Base-by-base conservation (phyloP, 805 yeast genomes). In the Debaryomyces maramus region DNA sequence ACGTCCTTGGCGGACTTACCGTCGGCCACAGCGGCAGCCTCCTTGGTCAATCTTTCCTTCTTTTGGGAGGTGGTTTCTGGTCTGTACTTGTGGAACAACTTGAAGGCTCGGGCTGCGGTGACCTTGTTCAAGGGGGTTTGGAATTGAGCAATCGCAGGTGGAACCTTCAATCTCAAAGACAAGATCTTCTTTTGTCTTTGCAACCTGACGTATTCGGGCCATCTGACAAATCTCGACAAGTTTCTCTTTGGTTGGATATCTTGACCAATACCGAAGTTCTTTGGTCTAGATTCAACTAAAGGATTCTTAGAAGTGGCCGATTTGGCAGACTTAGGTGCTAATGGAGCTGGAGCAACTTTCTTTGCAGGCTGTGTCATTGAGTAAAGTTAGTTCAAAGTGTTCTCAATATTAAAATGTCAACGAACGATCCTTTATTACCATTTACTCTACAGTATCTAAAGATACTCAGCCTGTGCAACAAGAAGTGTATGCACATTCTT, bases 141-240 rank as follows among this genome's bases (percentile, higher is more conserved):
- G 84, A 91, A 91, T 80, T 91, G 99, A 55, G 98, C 82, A 68
- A 91, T 83, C 54, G 98, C 85, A 66, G 99, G 99, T 58, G 99
- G 99, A 69, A 91, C 99, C 85, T 93, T 91, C 70, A 91, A 82
- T 85, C 99, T 89, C 74, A 90, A 71, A 63, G 83, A 77, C 71
- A 91, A 81, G 71, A 91, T 85, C 83, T 91, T 91, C 85, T 85
- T 93, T 79, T 93, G 98, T 83, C 99, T 90, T 81, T 91, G 99
- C 60, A 93, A 80, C 78, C 96, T 88, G 58, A 91, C 95, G 72
- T 91, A 89, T 75, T 85, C 93, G 68, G 99, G 99, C 99, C 99
- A 93, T 76, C 86, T 93, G 68, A 91, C 98, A 72, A 87, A 90
- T 75, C 98, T 89, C 49, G 95, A 78, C 68, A 93, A 82, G 84